Percentiles rank a stretch among this genome's conserved stretches.
Conservation (phyloP, 2,329 filamentous ascomycete genomes). For the Trichoderma cornu-damae region DNA sequence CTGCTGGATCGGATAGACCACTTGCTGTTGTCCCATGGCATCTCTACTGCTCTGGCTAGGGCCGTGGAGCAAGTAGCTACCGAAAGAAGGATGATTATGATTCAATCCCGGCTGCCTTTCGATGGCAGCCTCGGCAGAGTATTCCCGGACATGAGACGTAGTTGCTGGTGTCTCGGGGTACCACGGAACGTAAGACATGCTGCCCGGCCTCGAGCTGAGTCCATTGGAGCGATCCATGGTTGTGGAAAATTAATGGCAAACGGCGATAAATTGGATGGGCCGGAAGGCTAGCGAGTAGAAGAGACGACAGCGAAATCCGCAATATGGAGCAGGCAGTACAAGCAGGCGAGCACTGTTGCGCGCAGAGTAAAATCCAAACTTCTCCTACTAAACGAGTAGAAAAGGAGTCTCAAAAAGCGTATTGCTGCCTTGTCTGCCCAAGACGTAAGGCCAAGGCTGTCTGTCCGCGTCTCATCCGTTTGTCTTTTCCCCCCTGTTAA, state of each 20-base stretch:
- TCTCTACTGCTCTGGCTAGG: not conserved
- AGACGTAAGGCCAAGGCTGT: not conserved
- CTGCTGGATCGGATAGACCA: not conserved
- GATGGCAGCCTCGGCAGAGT: slow-evolving; percentile 9
- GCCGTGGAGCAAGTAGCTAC: not conserved
- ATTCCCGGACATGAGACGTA: slow-evolving; percentile 10
- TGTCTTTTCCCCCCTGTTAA: slow-evolving; percentile 11
- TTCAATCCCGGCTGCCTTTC: slow-evolving; percentile 1
- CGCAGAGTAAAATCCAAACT: not conserved
- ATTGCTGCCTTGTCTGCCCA: not conserved
- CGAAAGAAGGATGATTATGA: not conserved
- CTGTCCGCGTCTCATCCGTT: slow-evolving; percentile 13
- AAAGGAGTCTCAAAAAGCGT: not conserved
- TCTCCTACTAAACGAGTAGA: not conserved
- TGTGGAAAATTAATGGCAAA: not conserved
- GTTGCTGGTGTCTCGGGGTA: not conserved
- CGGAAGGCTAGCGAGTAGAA: not conserved
- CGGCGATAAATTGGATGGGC: not conserved
- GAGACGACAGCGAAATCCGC: not conserved
- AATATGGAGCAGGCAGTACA: not conserved
- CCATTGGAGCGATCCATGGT: slow-evolving; percentile 15
- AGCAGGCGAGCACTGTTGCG: not conserved
- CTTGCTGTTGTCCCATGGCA: not conserved
- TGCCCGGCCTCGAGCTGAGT: slow-evolving; percentile 7
- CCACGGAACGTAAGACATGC: slow-evolving; percentile 10